phyloP scores from a whole-genome alignment of 2,329 filamentous ascomycete species.

The Fusarium sp. region DNA sequence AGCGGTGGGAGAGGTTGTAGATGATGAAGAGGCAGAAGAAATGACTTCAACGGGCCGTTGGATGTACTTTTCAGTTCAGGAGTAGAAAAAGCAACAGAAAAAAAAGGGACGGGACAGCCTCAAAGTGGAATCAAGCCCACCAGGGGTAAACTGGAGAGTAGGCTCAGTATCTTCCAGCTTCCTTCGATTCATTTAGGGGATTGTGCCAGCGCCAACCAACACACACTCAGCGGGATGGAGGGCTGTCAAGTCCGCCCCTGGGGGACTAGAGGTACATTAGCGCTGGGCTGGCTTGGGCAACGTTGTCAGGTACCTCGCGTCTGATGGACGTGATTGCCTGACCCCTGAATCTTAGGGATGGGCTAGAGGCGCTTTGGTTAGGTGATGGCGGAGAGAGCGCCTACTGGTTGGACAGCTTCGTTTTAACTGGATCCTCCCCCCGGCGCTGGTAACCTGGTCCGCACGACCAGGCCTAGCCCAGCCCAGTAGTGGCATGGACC shows the following conservation, averaged over 20 bases:
- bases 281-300: constrained; percentile 29
- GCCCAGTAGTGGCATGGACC: constrained; percentile 34
- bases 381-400: constrained; percentile 18
- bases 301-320: constrained; percentile 37
- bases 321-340: constrained; percentile 24
- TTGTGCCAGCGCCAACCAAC: background rate
- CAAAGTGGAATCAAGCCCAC: constrained; percentile 34
- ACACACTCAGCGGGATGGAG: constrained; percentile 24
- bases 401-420: constrained; percentile 30
- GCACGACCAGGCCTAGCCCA: constrained; percentile 12
- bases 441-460: constrained; percentile 38
- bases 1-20: constrained; percentile 8
- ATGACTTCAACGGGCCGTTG: constrained; percentile 19
- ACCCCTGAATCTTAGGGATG: constrained; percentile 32
- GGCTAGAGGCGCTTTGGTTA: constrained; percentile 23
- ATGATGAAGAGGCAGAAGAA: constrained; percentile 13
- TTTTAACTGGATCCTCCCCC: constrained; percentile 17
- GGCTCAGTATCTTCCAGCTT: constrained; percentile 28
- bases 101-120: constrained; percentile 34
- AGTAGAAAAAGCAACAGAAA: constrained; percentile 26
- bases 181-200: constrained; percentile 32
- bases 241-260: constrained; percentile 43
- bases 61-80: constrained; percentile 32
- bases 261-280: constrained; percentile 32
- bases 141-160: constrained; percentile 6